Evolutionary conservation across 225 moss, liverwort and hornwort species (phyloP).

Genomic region (Marchantia polymorpha): DNA sequence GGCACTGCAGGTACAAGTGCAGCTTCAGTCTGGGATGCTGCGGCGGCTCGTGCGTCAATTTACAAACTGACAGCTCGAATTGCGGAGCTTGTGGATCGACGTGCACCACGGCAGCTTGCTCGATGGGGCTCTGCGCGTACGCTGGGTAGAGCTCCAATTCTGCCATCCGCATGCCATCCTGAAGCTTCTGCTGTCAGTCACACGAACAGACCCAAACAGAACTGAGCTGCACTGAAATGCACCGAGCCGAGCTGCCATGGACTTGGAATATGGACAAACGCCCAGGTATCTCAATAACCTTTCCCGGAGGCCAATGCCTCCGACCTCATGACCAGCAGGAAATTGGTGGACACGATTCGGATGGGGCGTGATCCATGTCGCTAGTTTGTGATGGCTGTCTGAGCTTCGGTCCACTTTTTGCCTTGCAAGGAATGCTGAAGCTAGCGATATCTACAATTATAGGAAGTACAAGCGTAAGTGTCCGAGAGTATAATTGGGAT

Average conservation of each 20-base stretch:
- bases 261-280: background rate
- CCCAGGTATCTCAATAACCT: background rate
- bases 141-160: constrained; percentile 15
- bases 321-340: background rate
- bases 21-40: constrained; percentile 27
- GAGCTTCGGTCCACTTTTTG: background rate
- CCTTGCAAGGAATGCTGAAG: background rate
- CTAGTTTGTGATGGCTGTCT: background rate
- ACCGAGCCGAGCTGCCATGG: background rate
- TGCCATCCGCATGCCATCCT: background rate
- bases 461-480: background rate
- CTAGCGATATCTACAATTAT: constrained; percentile 1
- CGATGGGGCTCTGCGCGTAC: constrained; percentile 36
- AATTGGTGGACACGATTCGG: background rate
- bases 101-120: constrained; percentile 22
- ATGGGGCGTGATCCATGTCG: background rate
- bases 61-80: constrained; percentile 25
- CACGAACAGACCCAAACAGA: background rate
- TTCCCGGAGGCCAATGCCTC: background rate
- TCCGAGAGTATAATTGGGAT: background rate
- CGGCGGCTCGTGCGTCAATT: constrained; percentile 26
- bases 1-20: constrained; percentile 29
- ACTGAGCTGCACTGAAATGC: too few species aligned
- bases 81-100: constrained; percentile 33
- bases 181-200: background rate